These are phyloP conservation scores for Entonaema liquescens DNA, from an alignment of 495 filamentous ascomycete species.

Conservation along the genomic window DNA sequence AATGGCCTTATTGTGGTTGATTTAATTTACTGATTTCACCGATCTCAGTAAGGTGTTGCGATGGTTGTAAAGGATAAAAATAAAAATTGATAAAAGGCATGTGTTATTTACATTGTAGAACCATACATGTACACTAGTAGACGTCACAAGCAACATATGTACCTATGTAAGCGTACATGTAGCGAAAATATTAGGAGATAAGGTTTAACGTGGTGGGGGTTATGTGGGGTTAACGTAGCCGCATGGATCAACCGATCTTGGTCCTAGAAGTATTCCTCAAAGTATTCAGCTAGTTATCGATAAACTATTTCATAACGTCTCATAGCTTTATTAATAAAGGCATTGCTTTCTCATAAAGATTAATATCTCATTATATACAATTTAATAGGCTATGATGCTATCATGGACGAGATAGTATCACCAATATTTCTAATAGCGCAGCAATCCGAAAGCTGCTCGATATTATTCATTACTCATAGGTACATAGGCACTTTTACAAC, in stretches of 20 bases:
- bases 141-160: conserved; percentile 2
- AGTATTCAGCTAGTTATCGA: neutral
- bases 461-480: neutral
- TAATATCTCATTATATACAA: neutral
- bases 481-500: conserved; percentile 52
- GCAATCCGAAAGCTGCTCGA: too few relatives aligned
- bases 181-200: neutral
- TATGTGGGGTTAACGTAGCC: conserved; percentile 1
- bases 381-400: neutral
- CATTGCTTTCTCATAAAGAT: neutral
- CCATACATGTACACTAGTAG: too few relatives aligned
- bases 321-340: too few relatives aligned
- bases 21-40: neutral
- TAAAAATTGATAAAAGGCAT: too few relatives aligned
- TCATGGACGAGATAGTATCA: neutral
- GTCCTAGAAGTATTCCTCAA: too few relatives aligned
- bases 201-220: neutral
- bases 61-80: too few relatives aligned
- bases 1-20: neutral
- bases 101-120: neutral
- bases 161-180: neutral
- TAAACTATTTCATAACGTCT: neutral
- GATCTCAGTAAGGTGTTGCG: too few relatives aligned
- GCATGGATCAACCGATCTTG: neutral
- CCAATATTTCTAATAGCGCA: neutral